A percentile compares a stretch with the other conserved stretches of the same genome.
phyloP scores from a whole-genome alignment of 371 early-diverging fungal species.

The Circinella minor region DNA sequence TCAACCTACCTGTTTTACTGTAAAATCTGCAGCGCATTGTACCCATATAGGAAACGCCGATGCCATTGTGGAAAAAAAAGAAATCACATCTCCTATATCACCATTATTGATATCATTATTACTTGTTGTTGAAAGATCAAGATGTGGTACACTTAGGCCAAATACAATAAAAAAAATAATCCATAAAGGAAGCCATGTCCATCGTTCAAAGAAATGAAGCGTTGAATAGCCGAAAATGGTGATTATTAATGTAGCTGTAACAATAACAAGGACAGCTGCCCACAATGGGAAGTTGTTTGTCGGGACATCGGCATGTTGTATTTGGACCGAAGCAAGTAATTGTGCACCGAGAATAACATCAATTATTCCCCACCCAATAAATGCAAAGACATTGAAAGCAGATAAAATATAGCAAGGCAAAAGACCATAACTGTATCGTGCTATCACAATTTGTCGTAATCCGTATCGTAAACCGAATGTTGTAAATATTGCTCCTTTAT shows the following conservation, averaged over 20 bases:
- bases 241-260: constrained; percentile 22
- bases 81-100: constrained; percentile 7
- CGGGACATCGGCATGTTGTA: neutral
- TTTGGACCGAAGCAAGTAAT: neutral
- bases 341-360: constrained; percentile 7
- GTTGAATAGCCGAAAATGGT: constrained; percentile 35
- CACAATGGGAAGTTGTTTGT: neutral
- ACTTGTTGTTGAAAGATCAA: constrained; percentile 3
- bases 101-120: too few relatives aligned
- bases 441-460: constrained; percentile 18
- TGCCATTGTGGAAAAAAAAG: constrained; percentile 25
- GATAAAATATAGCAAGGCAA: constrained; percentile 7
- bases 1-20: constrained; percentile 10
- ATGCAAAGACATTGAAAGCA: constrained; percentile 7
- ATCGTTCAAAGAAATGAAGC: constrained; percentile 36
- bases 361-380: constrained; percentile 10
- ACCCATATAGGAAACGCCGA: constrained; percentile 37
- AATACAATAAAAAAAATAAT: constrained; percentile 33
- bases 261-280: constrained; percentile 10
- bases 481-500: constrained; percentile 21
- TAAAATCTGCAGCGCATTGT: constrained; percentile 37
- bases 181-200: constrained; percentile 32
- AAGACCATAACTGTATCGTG: constrained; percentile 20
- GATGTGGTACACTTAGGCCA: constrained; percentile 15
- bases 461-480: constrained; percentile 21